Evolutionary conservation across 2,329 filamentous ascomycete species (phyloP).

Genomic region (Aspergillus chevalieri): DNA sequence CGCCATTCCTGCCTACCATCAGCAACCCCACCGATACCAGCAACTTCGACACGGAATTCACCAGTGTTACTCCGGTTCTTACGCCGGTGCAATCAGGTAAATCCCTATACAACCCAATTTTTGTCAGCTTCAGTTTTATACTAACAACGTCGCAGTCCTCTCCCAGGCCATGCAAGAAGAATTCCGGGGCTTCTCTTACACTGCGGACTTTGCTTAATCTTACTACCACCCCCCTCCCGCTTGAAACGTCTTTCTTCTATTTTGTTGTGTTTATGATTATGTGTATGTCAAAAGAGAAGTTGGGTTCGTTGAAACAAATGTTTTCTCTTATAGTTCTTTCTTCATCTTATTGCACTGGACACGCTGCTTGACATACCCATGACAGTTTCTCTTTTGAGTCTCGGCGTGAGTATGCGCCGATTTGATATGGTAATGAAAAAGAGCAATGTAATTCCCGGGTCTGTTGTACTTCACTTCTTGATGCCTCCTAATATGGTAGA

Average conservation of each 20-base stretch:
- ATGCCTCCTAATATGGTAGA: no score
- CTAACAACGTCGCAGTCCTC: constrained; percentile 56
- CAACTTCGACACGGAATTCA: constrained; percentile 98
- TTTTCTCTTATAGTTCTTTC: constrained; percentile 10
- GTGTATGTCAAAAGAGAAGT: constrained; percentile 9
- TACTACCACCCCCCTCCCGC: neutral
- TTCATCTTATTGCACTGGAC: constrained; percentile 12
- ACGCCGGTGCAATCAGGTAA: constrained; percentile 95
- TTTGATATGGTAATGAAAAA: constrained; percentile 9
- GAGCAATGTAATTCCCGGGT: constrained; percentile 9
- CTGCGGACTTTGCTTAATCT: constrained; percentile 72
- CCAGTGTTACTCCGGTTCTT: constrained; percentile 92
- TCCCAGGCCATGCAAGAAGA: constrained; percentile 99
- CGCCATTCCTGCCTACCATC: constrained; percentile 85
- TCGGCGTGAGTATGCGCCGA: constrained; percentile 8
- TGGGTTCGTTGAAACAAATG: constrained; percentile 8
- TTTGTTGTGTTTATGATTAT: constrained; percentile 6
- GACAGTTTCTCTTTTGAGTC: constrained; percentile 22
- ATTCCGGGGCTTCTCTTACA: constrained; percentile 98
- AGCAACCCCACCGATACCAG: constrained; percentile 95
- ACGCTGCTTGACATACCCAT: constrained; percentile 23
- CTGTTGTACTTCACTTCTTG: neutral
- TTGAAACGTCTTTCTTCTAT: constrained; percentile 4
- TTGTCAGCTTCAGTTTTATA: constrained; percentile 8
- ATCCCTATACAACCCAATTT: constrained; percentile 23